Evolutionary conservation across 495 filamentous ascomycete species (phyloP).

Genomic region (Penicillium arizonense): DNA sequence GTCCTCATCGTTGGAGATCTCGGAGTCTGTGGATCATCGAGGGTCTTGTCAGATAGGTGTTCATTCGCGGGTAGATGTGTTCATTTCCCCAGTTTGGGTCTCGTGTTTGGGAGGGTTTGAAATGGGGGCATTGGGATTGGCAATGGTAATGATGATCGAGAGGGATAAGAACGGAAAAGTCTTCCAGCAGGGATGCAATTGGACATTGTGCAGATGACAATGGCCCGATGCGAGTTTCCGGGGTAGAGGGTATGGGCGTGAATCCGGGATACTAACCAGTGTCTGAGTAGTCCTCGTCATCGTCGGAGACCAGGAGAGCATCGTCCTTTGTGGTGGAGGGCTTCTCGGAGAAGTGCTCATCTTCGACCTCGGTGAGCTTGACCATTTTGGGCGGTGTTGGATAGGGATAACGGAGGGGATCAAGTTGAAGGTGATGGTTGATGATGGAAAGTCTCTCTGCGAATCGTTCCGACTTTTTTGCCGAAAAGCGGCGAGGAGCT

Average conservation of each 20-base stretch:
- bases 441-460: conserved; percentile 29
- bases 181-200: background rate
- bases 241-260: conserved; percentile 3
- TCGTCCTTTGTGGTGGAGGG: conserved; percentile 57
- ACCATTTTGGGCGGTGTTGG: conserved; percentile 69
- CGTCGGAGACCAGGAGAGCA: conserved; percentile 58
- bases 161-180: background rate
- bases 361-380: conserved; percentile 90
- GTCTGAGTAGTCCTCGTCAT: conserved; percentile 88
- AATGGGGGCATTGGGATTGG: background rate
- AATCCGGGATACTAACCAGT: conserved; percentile 59
- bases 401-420: conserved; percentile 14
- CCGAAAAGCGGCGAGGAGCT: conserved; percentile 46
- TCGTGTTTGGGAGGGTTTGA: background rate
- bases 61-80: conserved; percentile 9
- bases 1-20: conserved; percentile 54
- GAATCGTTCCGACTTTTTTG: conserved; percentile 46
- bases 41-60: conserved; percentile 22
- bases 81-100: conserved; percentile 3
- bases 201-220: background rate
- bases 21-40: conserved; percentile 39
- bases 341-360: conserved; percentile 85
- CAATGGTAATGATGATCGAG: background rate
- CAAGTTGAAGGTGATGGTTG: conserved; percentile 19
- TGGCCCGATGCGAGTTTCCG: conserved; percentile 8